Conservation (phyloP, 2,329 filamentous ascomycete genomes). For the Amylocarpus encephaloides region DNA sequence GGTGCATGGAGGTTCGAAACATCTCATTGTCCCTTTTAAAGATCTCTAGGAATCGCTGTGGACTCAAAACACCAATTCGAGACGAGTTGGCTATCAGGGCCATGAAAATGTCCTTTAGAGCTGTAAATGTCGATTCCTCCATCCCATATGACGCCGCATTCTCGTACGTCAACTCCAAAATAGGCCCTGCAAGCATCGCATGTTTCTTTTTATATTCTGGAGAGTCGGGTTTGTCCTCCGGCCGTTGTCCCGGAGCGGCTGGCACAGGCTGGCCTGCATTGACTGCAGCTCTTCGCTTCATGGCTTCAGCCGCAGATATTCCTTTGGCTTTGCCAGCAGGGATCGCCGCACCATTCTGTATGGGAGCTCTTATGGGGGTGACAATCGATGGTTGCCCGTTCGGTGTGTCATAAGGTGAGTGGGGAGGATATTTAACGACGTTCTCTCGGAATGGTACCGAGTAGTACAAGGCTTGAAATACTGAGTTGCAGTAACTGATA, state of each 20-base stretch:
- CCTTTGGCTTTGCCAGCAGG: slow-evolving; percentile 45
- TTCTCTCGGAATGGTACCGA: slow-evolving; percentile 90
- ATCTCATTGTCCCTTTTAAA: slow-evolving; percentile 93
- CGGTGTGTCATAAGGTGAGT: slow-evolving; percentile 63
- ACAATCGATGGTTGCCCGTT: slow-evolving; percentile 54
- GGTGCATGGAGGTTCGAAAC: slow-evolving; percentile 95
- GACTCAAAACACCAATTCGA: slow-evolving; percentile 84
- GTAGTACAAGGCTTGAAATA: slow-evolving; percentile 94
- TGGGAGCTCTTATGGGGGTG: slow-evolving; percentile 47
- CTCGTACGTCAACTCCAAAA: slow-evolving; percentile 77
- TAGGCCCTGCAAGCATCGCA: slow-evolving; percentile 79
- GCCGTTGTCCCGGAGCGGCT: slow-evolving; percentile 46
- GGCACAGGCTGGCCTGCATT: slow-evolving; percentile 48
- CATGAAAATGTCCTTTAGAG: slow-evolving; percentile 92
- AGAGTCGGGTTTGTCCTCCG: slow-evolving; percentile 89
- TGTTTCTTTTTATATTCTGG: slow-evolving; percentile 98
- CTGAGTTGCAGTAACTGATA: slow-evolving; percentile 92
- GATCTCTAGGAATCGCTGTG: slow-evolving; percentile 87
- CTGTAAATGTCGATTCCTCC: slow-evolving; percentile 91
- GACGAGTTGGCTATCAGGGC: slow-evolving; percentile 75
- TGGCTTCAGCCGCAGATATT: slow-evolving; percentile 48
- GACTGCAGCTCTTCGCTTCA: slow-evolving; percentile 50
- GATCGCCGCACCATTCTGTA: slow-evolving; percentile 40
- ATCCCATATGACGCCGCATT: slow-evolving; percentile 79
- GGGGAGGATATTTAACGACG: slow-evolving; percentile 81